Percentiles rank a stretch among this genome's conserved stretches.
These are phyloP conservation scores for Cyclocybe aegerita DNA, from an alignment of 768 basidiomycete species.

Conservation along the genomic window DNA sequence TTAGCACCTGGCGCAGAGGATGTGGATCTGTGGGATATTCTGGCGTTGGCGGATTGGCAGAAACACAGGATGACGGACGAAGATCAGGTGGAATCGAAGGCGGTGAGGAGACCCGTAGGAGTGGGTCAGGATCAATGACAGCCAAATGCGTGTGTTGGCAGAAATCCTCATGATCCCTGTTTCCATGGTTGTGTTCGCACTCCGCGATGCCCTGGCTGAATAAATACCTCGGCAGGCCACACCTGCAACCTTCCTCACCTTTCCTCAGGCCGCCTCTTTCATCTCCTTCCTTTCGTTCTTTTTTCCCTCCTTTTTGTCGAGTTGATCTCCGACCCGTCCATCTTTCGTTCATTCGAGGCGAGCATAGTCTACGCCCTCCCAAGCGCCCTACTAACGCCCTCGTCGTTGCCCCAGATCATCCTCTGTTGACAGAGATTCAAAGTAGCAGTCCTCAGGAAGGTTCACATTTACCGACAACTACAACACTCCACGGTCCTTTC, in stretches of 20 bases:
- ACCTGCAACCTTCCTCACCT: constrained; percentile 18
- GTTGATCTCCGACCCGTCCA: constrained; percentile 63
- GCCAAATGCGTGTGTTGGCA: constrained; percentile 4
- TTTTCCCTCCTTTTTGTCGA: constrained; percentile 54
- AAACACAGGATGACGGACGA: neutral
- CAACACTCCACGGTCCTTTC: constrained; percentile 47
- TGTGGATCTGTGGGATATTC: neutral
- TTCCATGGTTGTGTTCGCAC: constrained; percentile 32
- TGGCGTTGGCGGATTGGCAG: too few relatives aligned
- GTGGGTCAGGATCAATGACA: constrained; percentile 17
- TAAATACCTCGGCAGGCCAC: constrained; percentile 19
- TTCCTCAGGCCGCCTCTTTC: constrained; percentile 33
- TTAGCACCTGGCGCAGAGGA: neutral
- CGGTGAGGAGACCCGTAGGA: constrained; percentile 11
- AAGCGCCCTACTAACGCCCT: constrained; percentile 4
- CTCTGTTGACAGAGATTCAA: constrained; percentile 70
- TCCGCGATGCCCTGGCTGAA: constrained; percentile 13
- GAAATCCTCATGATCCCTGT: constrained; percentile 25
- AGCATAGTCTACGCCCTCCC: constrained; percentile 12
- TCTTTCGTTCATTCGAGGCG: constrained; percentile 57
- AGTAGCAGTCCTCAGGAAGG: constrained; percentile 64
- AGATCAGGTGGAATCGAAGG: constrained; percentile 4
- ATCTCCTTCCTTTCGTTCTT: constrained; percentile 35
- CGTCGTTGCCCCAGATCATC: constrained; percentile 42
- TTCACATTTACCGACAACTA: constrained; percentile 35